Conservation (phyloP, 345 rosid genomes). For the Populus tremula region DNA sequence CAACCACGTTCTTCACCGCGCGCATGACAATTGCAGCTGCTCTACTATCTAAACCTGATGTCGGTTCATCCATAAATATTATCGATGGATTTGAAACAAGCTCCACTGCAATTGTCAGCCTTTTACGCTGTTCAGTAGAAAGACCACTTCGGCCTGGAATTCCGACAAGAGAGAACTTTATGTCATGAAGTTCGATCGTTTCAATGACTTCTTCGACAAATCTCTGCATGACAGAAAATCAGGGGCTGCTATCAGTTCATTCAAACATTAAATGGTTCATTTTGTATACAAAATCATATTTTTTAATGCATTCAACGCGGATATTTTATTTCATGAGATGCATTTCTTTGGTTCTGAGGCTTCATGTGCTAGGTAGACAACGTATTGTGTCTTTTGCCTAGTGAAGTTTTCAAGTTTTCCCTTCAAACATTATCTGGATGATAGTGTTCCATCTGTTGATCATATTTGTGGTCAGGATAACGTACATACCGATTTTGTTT, state of each 20-base stretch:
- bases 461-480: neutral
- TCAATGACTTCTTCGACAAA: slow-evolving; percentile 69
- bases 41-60: slow-evolving; percentile 51
- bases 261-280: no score
- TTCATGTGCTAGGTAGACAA: no score
- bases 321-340: no score
- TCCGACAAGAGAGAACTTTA: slow-evolving; percentile 66
- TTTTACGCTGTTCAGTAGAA: slow-evolving; percentile 73
- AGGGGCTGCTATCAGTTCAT: no score
- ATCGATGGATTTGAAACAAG: slow-evolving; percentile 49
- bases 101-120: slow-evolving; percentile 61
- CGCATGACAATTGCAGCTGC: slow-evolving; percentile 57
- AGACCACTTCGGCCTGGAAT: slow-evolving; percentile 52
- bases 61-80: slow-evolving; percentile 56
- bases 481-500: slow-evolving; percentile 50
- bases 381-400: no score
- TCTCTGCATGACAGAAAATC: slow-evolving; percentile 25
- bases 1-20: slow-evolving; percentile 35
- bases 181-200: slow-evolving; percentile 64
- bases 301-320: no score
- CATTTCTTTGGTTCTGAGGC: no score
- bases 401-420: no score
- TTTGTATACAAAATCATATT: no score
- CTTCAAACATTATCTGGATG: no score
- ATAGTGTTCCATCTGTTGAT: no score